Percentiles rank a stretch among this genome's conserved stretches.
These are phyloP conservation scores for Pezizomycotina sp. DNA, from an alignment of 2,329 filamentous ascomycete genomes.

Conservation along the genomic window DNA sequence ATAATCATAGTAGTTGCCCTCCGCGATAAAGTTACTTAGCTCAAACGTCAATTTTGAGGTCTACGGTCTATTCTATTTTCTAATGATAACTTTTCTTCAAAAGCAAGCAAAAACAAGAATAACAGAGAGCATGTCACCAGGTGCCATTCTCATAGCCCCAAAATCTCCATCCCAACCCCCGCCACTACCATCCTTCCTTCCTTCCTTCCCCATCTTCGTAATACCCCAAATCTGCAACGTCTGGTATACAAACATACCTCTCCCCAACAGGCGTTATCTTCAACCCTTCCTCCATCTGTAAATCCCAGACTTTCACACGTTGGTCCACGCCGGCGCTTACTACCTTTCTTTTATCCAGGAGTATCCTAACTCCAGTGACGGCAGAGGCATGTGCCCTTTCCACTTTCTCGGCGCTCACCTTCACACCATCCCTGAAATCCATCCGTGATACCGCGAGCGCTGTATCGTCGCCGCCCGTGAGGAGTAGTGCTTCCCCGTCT, in stretches of 20 bases:
- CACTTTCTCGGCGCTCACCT: slow-evolving; percentile 3
- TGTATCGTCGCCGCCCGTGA: slow-evolving; percentile 81
- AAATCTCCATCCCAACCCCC: slow-evolving; percentile 13
- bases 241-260: slow-evolving; percentile 12
- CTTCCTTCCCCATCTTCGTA: neutral
- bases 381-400: slow-evolving; percentile 14
- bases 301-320: slow-evolving; percentile 14
- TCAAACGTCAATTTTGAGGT: too few species aligned
- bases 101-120: too few species aligned
- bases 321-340: slow-evolving; percentile 14
- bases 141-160: slow-evolving; percentile 10
- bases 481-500: slow-evolving; percentile 32
- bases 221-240: slow-evolving; percentile 9
- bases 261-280: slow-evolving; percentile 1
- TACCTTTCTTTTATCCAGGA: slow-evolving; percentile 3
- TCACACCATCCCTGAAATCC: neutral
- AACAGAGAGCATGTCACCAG: too few species aligned
- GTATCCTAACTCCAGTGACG: slow-evolving; percentile 1
- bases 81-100: too few species aligned
- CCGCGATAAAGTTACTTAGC: too few species aligned
- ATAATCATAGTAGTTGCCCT: too few species aligned
- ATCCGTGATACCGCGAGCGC: slow-evolving; percentile 37
- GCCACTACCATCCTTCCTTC: slow-evolving; percentile 7
- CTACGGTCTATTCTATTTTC: too few species aligned
- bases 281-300: slow-evolving; percentile 3